These are phyloP conservation scores for Glutinoglossum americanum DNA, from an alignment of 495 filamentous ascomycete genomes.

Conservation along the genomic window DNA sequence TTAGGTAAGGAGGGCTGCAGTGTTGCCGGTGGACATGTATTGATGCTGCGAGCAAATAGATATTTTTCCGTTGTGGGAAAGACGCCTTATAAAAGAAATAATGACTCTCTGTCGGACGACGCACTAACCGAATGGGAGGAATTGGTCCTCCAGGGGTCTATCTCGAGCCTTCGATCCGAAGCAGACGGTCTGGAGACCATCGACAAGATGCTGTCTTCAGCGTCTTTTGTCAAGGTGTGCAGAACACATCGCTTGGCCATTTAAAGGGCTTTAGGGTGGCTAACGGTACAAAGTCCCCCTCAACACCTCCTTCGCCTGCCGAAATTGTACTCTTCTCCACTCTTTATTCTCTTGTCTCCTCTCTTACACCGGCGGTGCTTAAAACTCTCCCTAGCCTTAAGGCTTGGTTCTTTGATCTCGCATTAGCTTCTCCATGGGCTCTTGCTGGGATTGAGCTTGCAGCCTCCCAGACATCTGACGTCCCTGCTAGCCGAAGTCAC, in stretches of 20 bases:
- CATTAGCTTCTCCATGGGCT: background rate
- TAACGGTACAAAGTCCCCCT: constrained; percentile 6
- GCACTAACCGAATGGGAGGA: constrained; percentile 17
- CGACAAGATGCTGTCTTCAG: background rate
- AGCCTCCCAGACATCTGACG: background rate
- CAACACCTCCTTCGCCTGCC: constrained; percentile 10
- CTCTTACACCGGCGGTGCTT: constrained; percentile 5
- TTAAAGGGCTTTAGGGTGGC: background rate
- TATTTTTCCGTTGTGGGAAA: background rate
- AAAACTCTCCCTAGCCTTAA: constrained; percentile 6
- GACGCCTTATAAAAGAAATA: constrained; percentile 3
- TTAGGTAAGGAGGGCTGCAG: constrained; percentile 6
- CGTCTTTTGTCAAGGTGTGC: background rate
- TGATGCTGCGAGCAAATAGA: constrained; percentile 7
- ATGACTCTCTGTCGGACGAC: constrained; percentile 10
- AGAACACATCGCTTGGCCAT: background rate
- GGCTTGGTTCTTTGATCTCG: constrained; percentile 9
- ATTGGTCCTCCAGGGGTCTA: constrained; percentile 1
- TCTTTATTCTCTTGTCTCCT: constrained; percentile 7
- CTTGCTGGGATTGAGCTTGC: background rate
- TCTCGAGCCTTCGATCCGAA: background rate
- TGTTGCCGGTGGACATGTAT: background rate
- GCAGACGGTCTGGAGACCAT: background rate
- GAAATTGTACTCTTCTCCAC: constrained; percentile 15
- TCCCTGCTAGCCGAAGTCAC: background rate